phyloP scores from a whole-genome alignment of 139 green algal genomes.

The Ettlia oleoabundans region DNA sequence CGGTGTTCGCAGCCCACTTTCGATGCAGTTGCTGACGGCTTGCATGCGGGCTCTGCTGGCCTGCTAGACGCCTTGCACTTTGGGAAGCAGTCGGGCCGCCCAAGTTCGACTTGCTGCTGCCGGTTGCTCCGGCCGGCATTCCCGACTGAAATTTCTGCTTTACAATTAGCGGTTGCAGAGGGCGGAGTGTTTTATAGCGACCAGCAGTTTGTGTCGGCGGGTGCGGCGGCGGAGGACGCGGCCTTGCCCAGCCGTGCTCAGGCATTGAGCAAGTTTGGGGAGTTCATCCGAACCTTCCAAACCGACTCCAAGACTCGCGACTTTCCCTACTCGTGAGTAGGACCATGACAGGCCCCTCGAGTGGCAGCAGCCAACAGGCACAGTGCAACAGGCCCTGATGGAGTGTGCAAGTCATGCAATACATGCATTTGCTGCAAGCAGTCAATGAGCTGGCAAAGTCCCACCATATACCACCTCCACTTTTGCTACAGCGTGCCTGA shows the following conservation, averaged over 20 bases:
- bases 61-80: too few relatives aligned
- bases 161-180: slow-evolving; percentile 36
- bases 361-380: not conserved
- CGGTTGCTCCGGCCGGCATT: too few relatives aligned
- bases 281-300: slow-evolving; percentile 66
- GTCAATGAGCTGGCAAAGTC: too few relatives aligned
- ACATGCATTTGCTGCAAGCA: too few relatives aligned
- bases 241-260: slow-evolving; percentile 14
- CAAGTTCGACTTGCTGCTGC: not conserved
- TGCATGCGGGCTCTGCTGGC: too few relatives aligned
- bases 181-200: slow-evolving; percentile 61
- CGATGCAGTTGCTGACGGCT: not conserved
- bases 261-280: slow-evolving; percentile 57
- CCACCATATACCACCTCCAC: too few relatives aligned
- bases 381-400: too few relatives aligned
- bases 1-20: not conserved
- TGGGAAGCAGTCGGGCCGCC: too few relatives aligned
- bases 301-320: slow-evolving; percentile 36
- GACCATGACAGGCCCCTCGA: too few relatives aligned
- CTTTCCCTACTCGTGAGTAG: slow-evolving; percentile 49
- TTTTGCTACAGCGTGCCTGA: too few relatives aligned
- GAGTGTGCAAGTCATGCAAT: too few relatives aligned
- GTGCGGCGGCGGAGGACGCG: slow-evolving; percentile 21
- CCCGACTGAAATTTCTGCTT: too few relatives aligned
- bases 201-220: slow-evolving; percentile 52